Evolutionary conservation across 768 basidiomycete genomes (phyloP), one percentile per base, ranked within the genome.

Genomic region (Tulasnella sp.): DNA sequence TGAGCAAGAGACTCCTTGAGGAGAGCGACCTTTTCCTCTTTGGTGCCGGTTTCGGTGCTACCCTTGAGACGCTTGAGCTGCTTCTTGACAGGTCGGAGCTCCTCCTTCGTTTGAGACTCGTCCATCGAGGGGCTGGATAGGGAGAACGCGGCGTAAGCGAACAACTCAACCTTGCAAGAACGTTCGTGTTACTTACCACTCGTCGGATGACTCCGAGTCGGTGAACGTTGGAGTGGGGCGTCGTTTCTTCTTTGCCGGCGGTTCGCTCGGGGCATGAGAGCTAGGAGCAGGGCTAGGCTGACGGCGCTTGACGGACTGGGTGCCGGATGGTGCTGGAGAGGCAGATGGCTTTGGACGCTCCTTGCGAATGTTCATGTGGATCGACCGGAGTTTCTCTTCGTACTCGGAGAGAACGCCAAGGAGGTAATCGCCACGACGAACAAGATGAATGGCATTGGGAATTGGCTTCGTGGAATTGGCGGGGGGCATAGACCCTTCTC

Each of bases 21-120:
- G 67, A 97, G 94, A 0, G 91, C 90, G 79, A 99, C 93, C 84
- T 99, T 99, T 82, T 98, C 94, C 80, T 98, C 96, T 80, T 96
- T 88, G 76, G 91, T 91, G 87, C 98, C 92, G 79, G 95, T 91
- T 78, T 95, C 96, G 34, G 95, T 96, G 15, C 93, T 94, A 67
- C 93, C 84, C 83, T 98, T 99, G 52, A 99, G 87, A 85, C 94
- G 92, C 91, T 98, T 99, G 93, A 99, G 86, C 82, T 97, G 94
- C 83, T 94, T 93, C 87, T 99, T 99, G 77, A 98, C 97, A 9
- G 97, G 97, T 68, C 97, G 90, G 71, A 99, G 82, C 81, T 96
- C 93, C 83, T 97, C 96, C 84, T 99, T 99, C 19, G 96, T 96
- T 12, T 91, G 85, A 25, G 86, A 85, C 82, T 98, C 96, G 79